Percentiles rank a stretch among this genome's conserved stretches.
These are phyloP conservation scores for Iris macrosiphon DNA, from an alignment of 106 monocot genomes.

Conservation along the genomic window DNA sequence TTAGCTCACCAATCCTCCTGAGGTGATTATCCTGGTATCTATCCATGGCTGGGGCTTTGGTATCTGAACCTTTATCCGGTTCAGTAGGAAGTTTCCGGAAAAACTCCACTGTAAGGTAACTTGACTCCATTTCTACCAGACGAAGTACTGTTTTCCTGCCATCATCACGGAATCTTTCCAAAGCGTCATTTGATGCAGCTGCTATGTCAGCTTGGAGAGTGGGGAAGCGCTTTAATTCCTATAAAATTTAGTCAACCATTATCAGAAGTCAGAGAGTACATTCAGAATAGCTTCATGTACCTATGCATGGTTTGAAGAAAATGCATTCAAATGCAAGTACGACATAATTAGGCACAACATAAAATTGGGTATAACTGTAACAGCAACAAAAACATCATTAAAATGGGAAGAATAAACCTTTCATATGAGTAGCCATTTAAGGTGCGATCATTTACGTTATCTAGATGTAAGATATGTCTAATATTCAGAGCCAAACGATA, in stretches of 20 bases:
- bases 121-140: conserved; percentile 89
- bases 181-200: conserved; percentile 77
- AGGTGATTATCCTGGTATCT: conserved; percentile 68
- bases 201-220: conserved; percentile 87
- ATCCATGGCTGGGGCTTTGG: conserved; percentile 27
- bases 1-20: conserved; percentile 63
- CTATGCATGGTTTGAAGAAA: no score
- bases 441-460: no score
- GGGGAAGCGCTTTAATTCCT: conserved; percentile 91
- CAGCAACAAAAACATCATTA: no score
- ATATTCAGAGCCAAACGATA: no score
- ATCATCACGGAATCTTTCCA: conserved; percentile 90
- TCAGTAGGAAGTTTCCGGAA: conserved; percentile 85
- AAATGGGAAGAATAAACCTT: no score
- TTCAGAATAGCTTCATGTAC: no score
- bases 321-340: no score
- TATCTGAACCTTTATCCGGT: no score
- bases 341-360: no score
- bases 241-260: neutral
- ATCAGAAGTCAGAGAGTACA: neutral
- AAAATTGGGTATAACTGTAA: no score
- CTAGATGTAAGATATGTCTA: no score
- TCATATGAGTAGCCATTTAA: no score
- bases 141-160: conserved; percentile 72
- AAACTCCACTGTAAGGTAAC: conserved; percentile 86